Base-by-base conservation (phyloP, 169 alveolate genomes). In the Cryptosporidium viatorum region DNA sequence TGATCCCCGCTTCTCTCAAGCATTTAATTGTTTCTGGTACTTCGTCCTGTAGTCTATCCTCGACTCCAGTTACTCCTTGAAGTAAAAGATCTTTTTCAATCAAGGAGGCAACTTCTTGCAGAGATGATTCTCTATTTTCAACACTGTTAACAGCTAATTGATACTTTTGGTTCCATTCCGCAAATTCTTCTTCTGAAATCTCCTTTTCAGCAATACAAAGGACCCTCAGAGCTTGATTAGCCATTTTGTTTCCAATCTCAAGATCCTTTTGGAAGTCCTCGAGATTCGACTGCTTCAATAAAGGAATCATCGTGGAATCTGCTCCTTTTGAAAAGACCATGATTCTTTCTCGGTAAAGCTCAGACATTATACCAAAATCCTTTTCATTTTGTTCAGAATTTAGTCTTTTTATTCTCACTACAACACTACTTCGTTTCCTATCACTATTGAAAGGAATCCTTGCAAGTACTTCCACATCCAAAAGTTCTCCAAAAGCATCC, bases 11-110 rank as follows among this genome's bases (percentile, higher is more conserved):
- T 51, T 93, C 85, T 80, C 97, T 92, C 75, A 98, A 93, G 71
- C 96, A 97, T 69, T 95, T 96, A 51, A 98, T 96, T 4, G 98
- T 95, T 92, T 98, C 98, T 14, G 99, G 98, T 23, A 98, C 99
- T 31, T 96, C 96, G 39, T 97, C 99, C 92, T 98, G 98, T 71
- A 98, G 93, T 91, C 97, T 96, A 93, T 98, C 99, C 91, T 98
- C 99, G 3, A 98, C 96, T 0, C 99, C 99, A 4, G 99, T 97
- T 26, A 97, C 95, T 18, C 99, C 99, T 84, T 97, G 96, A 62
- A 97, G 94, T 75, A 91, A 93, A 84, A 98, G 91, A 59, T 97
- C 97, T 18, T 93, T 92, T 91, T 97, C 99, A 31, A 98, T 92
- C 65, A 91, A 86, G 35, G 94, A 95, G 35, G 96, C 97, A 60